These are phyloP conservation scores for Mycena galopus DNA, from an alignment of 768 basidiomycete genomes.

Conservation along the genomic window DNA sequence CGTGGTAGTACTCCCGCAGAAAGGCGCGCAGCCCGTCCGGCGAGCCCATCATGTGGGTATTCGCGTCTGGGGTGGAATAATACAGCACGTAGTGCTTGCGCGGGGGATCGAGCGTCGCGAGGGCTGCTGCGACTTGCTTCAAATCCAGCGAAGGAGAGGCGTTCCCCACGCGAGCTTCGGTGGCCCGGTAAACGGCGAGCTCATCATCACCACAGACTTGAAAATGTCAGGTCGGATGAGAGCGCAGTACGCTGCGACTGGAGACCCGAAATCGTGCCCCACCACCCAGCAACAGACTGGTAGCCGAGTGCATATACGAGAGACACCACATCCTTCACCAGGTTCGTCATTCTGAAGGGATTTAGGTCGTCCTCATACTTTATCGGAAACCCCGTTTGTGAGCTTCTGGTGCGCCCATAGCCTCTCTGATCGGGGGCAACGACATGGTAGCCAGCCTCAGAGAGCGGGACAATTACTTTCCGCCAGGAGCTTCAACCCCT, in stretches of 20 bases:
- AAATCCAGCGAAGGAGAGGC: constrained; percentile 28
- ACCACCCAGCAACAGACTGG: constrained; percentile 60
- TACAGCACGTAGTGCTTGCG: constrained; percentile 71
- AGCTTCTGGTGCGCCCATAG: constrained; percentile 57
- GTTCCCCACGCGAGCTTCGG: constrained; percentile 40
- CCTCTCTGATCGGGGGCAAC: constrained; percentile 75
- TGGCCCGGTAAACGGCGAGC: constrained; percentile 65
- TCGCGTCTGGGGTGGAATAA: constrained; percentile 61
- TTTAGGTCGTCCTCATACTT: constrained; percentile 63
- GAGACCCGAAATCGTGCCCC: constrained; percentile 73
- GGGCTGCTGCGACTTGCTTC: constrained; percentile 37
- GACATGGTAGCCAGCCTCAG: constrained; percentile 67
- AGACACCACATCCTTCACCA: constrained; percentile 64
- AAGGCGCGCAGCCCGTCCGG: constrained; percentile 62
- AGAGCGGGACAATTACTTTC: constrained; percentile 65
- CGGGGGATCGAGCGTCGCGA: constrained; percentile 61
- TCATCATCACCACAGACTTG: constrained; percentile 69
- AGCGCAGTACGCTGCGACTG: constrained; percentile 65
- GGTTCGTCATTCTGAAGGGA: constrained; percentile 64
- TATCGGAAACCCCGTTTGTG: constrained; percentile 26
- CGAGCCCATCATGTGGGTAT: constrained; percentile 57
- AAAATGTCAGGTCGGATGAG: constrained; percentile 70
- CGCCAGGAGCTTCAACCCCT: constrained; percentile 61
- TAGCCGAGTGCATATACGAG: constrained; percentile 68
- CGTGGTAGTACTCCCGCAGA: constrained; percentile 67